A percentile compares a stretch with the other conserved stretches of the same genome.
Conservation (phyloP, 2,329 filamentous ascomycete species). For the Colletotrichum sp. region DNA sequence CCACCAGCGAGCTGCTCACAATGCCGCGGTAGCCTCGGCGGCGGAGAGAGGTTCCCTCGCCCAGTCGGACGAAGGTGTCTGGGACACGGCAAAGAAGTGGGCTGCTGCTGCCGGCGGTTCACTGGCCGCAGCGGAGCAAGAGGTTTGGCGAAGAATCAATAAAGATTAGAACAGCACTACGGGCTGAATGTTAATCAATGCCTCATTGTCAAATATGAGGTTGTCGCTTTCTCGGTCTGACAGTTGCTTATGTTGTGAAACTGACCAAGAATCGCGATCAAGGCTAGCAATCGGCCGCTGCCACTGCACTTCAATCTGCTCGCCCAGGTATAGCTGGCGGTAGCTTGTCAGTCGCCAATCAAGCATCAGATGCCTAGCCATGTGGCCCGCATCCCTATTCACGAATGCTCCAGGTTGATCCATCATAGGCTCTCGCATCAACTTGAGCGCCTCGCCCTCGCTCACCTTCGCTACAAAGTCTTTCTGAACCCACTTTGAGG, state of each 20-base stretch:
- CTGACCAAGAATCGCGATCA: background rate
- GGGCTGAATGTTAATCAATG: background rate
- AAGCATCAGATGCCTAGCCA: background rate
- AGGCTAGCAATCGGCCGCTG: background rate
- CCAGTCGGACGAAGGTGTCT: constrained; percentile 49
- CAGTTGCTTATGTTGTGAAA: background rate
- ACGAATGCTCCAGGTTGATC: background rate
- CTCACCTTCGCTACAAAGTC: background rate
- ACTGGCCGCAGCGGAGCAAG: constrained; percentile 62
- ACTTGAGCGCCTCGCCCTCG: background rate
- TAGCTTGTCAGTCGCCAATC: background rate
- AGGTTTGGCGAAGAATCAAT: constrained; percentile 69
- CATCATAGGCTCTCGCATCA: background rate
- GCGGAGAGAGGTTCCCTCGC: constrained; percentile 30
- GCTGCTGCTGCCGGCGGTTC: constrained; percentile 61
- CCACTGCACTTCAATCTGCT: background rate
- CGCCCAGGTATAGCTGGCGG: background rate
- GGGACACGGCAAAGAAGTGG: constrained; percentile 63
- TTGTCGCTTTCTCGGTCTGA: background rate
- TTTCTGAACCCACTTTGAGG: background rate
- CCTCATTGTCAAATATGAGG: background rate
- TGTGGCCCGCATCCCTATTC: background rate
- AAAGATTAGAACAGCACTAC: constrained; percentile 48
- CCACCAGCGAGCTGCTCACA: constrained; percentile 48
- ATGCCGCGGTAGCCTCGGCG: constrained; percentile 34